Percentiles rank a stretch among this genome's conserved stretches.
Evolutionary conservation across 2,329 filamentous ascomycete genomes (phyloP).

Genomic region (Neonectria punicea): DNA sequence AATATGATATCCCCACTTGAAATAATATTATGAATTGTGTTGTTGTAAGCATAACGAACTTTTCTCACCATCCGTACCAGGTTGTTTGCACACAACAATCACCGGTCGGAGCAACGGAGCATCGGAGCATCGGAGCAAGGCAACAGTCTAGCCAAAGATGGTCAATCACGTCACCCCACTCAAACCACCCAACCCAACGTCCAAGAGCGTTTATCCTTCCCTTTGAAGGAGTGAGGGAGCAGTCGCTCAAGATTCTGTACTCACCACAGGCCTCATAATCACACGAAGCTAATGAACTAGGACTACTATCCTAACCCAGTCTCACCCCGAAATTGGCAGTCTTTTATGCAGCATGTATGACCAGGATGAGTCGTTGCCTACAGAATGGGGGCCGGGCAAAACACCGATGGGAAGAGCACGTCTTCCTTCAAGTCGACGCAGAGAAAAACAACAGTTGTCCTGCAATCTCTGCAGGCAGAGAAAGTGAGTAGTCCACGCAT

Average conservation of each 20-base stretch:
- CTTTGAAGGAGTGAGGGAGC: no score
- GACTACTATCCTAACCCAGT: not conserved
- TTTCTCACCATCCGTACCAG: not conserved
- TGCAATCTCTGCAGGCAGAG: conserved; percentile 13
- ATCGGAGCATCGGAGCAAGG: not conserved
- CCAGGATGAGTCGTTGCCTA: not conserved
- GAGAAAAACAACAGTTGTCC: conserved; percentile 11
- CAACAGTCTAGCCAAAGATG: not conserved
- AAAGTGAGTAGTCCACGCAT: not conserved
- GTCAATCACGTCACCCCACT: not conserved
- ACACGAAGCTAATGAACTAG: not conserved
- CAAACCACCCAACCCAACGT: not conserved
- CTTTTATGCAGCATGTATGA: not conserved
- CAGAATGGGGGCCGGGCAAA: conserved; percentile 1
- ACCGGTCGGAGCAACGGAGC: not conserved
- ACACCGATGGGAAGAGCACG: conserved; percentile 3
- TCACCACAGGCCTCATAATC: no score
- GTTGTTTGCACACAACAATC: no score
- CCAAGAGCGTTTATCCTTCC: no score
- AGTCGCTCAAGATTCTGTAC: no score
- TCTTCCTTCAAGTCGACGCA: not conserved
- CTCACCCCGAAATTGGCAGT: not conserved
- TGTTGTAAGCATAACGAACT: no score
- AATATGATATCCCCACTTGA: no score
- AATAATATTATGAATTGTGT: no score